These are phyloP conservation scores for Cicer bijugum DNA, from an alignment of 306 rosid genomes.

Conservation along the genomic window DNA sequence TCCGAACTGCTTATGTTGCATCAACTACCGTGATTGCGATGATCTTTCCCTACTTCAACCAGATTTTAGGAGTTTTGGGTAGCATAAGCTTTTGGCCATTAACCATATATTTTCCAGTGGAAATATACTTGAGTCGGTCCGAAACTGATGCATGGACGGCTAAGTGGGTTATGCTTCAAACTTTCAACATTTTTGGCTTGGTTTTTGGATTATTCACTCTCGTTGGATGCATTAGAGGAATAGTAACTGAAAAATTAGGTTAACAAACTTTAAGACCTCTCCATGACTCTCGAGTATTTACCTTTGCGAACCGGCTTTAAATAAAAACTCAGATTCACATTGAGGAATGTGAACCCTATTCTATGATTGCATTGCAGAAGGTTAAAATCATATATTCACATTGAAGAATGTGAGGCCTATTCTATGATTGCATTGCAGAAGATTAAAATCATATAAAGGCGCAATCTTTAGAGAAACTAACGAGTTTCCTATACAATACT, in stretches of 20 bases:
- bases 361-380: slow-evolving; percentile 18
- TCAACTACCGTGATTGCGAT: slow-evolving; percentile 58
- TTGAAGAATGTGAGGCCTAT: neutral
- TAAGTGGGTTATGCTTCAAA: slow-evolving; percentile 59
- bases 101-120: slow-evolving; percentile 68
- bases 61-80: slow-evolving; percentile 66
- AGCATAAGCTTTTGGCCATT: slow-evolving; percentile 71
- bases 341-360: neutral
- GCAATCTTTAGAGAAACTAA: neutral
- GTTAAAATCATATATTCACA: neutral
- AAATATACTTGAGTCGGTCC: slow-evolving; percentile 56
- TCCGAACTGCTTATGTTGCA: slow-evolving; percentile 62
- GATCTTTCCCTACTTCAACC: slow-evolving; percentile 76
- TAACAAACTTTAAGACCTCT: slow-evolving; percentile 38
- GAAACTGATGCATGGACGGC: slow-evolving; percentile 55
- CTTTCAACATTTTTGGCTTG: slow-evolving; percentile 51
- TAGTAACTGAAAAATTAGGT: slow-evolving; percentile 53
- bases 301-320: neutral
- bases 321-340: neutral
- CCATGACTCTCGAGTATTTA: neutral
- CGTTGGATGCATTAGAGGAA: slow-evolving; percentile 62
- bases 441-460: neutral
- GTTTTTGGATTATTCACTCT: slow-evolving; percentile 55
- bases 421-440: slow-evolving; percentile 8
- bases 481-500: neutral